Evolutionary conservation across 2,329 filamentous ascomycete genomes (phyloP).

Genomic region (Hymenotorrendiella dingleyae): DNA sequence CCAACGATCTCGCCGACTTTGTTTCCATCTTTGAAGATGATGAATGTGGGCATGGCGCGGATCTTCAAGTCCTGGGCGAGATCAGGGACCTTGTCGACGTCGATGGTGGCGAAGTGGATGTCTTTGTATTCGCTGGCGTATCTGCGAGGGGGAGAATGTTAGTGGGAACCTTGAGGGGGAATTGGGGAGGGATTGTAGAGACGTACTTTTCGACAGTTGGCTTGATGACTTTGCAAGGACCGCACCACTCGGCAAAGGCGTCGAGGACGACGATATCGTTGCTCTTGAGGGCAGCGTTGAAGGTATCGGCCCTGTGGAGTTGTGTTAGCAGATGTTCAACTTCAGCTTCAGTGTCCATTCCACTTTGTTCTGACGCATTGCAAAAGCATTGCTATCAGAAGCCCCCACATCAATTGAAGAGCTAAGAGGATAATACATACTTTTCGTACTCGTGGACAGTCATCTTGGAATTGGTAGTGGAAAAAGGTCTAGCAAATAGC

Average conservation of each 20-base stretch:
- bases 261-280: conserved; percentile 71
- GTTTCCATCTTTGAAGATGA: conserved; percentile 74
- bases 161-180: conserved; percentile 12
- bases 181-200: conserved; percentile 14
- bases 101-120: conserved; percentile 79
- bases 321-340: conserved; percentile 19
- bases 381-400: neutral
- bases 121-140: conserved; percentile 53
- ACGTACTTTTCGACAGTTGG: conserved; percentile 62
- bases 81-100: conserved; percentile 76
- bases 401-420: neutral
- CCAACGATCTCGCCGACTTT: conserved; percentile 71
- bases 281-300: conserved; percentile 45
- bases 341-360: neutral
- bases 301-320: conserved; percentile 50
- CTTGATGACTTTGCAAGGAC: conserved; percentile 87
- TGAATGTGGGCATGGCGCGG: conserved; percentile 89
- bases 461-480: conserved; percentile 29
- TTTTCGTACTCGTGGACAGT: conserved; percentile 39
- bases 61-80: conserved; percentile 73
- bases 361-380: no score
- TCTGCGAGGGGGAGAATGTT: conserved; percentile 34
- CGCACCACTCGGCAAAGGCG: conserved; percentile 87
- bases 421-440: conserved; percentile 25
- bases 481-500: conserved; percentile 7